Evolutionary conservation across 2,329 filamentous ascomycete genomes (phyloP).

Genomic region (Geoglossum cookeanum): DNA sequence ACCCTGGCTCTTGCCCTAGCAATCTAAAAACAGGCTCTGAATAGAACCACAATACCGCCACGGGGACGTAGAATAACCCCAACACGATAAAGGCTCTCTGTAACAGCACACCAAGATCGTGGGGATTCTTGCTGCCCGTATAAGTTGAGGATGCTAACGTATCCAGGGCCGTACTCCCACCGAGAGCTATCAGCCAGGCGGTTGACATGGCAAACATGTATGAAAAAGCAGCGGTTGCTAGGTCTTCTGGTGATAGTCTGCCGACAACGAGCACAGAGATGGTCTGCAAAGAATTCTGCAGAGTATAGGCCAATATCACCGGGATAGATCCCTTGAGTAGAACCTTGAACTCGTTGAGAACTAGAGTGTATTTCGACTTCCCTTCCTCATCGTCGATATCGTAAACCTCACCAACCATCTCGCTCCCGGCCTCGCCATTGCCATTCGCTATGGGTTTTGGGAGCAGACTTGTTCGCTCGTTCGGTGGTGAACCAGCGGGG

Average conservation of each 20-base stretch:
- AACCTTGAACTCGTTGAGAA: conserved; percentile 43
- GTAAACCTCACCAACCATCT: conserved; percentile 19
- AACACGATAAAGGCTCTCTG: conserved; percentile 61
- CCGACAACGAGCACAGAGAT: conserved; percentile 66
- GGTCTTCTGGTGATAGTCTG: conserved; percentile 55
- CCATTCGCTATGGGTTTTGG: conserved; percentile 15
- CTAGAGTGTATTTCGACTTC: conserved; percentile 18
- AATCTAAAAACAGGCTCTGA: conserved; percentile 55
- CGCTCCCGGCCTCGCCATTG: conserved; percentile 14
- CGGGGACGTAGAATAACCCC: conserved; percentile 49
- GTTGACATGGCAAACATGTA: conserved; percentile 92
- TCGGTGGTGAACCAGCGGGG: neutral
- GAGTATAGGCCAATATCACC: conserved; percentile 65
- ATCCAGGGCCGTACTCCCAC: conserved; percentile 71
- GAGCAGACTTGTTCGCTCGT: conserved; percentile 25
- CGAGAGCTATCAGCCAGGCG: conserved; percentile 70
- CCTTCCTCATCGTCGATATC: conserved; percentile 19
- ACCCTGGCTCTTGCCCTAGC: conserved; percentile 59
- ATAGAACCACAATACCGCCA: conserved; percentile 54
- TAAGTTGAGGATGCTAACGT: conserved; percentile 69
- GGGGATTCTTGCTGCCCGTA: conserved; percentile 60
- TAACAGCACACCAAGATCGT: conserved; percentile 59
- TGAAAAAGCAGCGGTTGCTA: conserved; percentile 68
- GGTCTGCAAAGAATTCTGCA: conserved; percentile 75
- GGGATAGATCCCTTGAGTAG: conserved; percentile 52